Base-by-base conservation (phyloP, 306 rosid species). In the Macrotyloma uniflorum region DNA sequence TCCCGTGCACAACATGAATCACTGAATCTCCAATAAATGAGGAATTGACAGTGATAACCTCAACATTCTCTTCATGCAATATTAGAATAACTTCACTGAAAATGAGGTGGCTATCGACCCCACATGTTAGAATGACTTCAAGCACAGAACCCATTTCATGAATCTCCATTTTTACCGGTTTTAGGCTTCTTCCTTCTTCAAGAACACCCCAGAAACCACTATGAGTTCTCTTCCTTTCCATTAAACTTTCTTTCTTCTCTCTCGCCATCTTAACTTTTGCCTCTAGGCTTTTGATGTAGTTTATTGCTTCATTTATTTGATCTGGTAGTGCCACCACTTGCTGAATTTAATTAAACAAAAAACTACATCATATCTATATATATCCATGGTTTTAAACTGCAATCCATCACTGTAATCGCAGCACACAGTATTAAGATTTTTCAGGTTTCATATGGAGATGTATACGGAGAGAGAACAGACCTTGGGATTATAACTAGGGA, bases 221-320 rank as follows among this genome's bases (percentile, higher is more conserved):
- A 1, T 63, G 23, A 22, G 22, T 13, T 67, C 38, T 67, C 55
- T 67, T 77, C 58, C 20, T 40, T 32, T 58, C 74, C 33, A 40
- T 20, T 19, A 84, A 75, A 8, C 74, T 75, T 54, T 87, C 85
- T 46, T 79, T 92, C 87, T 75, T 84, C 59, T 83, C 89, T 81
- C 72, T 16, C 0, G 5, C 58, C 42, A 53, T 74, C 76, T 84
- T 84, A 72, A 88, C 30, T 77, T 78, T 86, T 14, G 57, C 19
- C 90, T 92, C 90, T 7, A 85, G 24, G 28, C 62, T 83, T 76
- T 87, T 87, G 8, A 92, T 90, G 81, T 88, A 65, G 14, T 83
- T 68, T 28, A 84, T 85, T 8, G 91, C 93, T 24, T 86, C 89
- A 5, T 87, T 89, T 67, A 88, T 64, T 80, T 92, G 90, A 72